A percentile compares a stretch with the other conserved stretches of the same genome.
These are phyloP conservation scores for Neurospora sp. DNA, from an alignment of 495 filamentous ascomycete species.

Conservation along the genomic window DNA sequence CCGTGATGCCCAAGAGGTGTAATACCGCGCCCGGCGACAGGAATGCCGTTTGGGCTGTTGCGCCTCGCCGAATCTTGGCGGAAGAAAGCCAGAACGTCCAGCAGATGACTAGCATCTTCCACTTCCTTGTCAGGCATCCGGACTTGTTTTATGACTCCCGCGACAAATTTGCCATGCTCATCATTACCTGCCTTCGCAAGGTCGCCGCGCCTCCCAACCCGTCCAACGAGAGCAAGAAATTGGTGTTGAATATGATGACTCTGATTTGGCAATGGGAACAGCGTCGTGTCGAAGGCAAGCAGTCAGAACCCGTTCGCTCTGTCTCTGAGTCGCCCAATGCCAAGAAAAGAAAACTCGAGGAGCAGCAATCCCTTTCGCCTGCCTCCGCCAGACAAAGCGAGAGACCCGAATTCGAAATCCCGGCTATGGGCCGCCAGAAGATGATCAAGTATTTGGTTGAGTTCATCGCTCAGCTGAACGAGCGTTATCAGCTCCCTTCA, in stretches of 20 bases:
- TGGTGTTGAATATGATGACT: conserved; percentile 80
- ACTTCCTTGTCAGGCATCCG: conserved; percentile 87
- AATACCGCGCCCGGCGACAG: conserved; percentile 34
- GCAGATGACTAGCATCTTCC: conserved; percentile 94
- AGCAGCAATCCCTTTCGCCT: conserved; percentile 32
- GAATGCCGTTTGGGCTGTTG: conserved; percentile 70
- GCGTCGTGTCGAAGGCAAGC: conserved; percentile 52
- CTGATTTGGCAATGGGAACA: conserved; percentile 92
- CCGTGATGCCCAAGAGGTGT: conserved; percentile 75
- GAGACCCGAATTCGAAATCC: conserved; percentile 57
- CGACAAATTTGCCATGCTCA: conserved; percentile 79
- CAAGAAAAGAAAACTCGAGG: conserved; percentile 69
- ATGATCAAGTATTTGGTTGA: conserved; percentile 89
- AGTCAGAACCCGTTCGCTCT: conserved; percentile 29
- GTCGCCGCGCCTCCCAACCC: conserved; percentile 75
- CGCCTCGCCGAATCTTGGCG: conserved; percentile 79
- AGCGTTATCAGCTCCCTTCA: conserved; percentile 66
- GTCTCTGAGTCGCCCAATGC: conserved; percentile 59
- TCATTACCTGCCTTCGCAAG: conserved; percentile 80
- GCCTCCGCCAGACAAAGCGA: conserved; percentile 43
- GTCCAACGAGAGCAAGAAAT: conserved; percentile 86
- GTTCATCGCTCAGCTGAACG: conserved; percentile 82
- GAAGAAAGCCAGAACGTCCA: conserved; percentile 96
- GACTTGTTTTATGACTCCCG: conserved; percentile 91
- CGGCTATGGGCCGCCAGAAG: conserved; percentile 53